These are phyloP conservation scores for Lipomyces sp. DNA, from an alignment of 805 yeast genomes.

Conservation along the genomic window DNA sequence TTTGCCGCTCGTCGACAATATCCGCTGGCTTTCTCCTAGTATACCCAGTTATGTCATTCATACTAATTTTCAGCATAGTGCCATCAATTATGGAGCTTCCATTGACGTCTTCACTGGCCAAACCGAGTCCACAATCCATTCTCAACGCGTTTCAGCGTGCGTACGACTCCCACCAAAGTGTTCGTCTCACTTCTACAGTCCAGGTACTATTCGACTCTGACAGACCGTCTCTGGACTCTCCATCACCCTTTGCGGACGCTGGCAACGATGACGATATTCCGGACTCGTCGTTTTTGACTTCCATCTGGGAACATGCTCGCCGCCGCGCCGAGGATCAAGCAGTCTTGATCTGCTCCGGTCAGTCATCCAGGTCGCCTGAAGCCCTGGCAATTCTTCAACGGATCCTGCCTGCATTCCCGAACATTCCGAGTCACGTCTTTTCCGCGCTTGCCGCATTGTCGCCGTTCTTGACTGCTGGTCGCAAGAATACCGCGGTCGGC, in stretches of 20 bases:
- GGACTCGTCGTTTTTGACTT: constrained; percentile 45
- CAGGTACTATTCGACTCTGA: constrained; percentile 22
- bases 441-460: constrained; percentile 46
- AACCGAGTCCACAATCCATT: constrained; percentile 23
- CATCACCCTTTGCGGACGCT: neutral
- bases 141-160: constrained; percentile 22
- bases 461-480: constrained; percentile 48
- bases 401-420: constrained; percentile 45
- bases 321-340: constrained; percentile 50
- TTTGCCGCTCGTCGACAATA: neutral
- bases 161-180: constrained; percentile 15
- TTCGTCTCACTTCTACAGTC: constrained; percentile 27
- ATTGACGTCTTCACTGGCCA: constrained; percentile 23
- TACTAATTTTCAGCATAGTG: neutral
- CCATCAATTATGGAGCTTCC: constrained; percentile 26
- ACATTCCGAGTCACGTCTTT: constrained; percentile 44
- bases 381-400: constrained; percentile 24
- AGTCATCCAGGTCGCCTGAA: constrained; percentile 3
- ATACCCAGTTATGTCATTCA: neutral
- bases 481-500: constrained; percentile 24
- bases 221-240: neutral
- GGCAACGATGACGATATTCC: constrained; percentile 27
- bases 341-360: constrained; percentile 40
- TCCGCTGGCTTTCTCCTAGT: neutral
- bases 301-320: constrained; percentile 49